Percentiles rank a stretch among this genome's conserved stretches.
These are phyloP conservation scores for Colletotrichum limetticola DNA, from an alignment of 2,329 filamentous ascomycete genomes.

Conservation along the genomic window DNA sequence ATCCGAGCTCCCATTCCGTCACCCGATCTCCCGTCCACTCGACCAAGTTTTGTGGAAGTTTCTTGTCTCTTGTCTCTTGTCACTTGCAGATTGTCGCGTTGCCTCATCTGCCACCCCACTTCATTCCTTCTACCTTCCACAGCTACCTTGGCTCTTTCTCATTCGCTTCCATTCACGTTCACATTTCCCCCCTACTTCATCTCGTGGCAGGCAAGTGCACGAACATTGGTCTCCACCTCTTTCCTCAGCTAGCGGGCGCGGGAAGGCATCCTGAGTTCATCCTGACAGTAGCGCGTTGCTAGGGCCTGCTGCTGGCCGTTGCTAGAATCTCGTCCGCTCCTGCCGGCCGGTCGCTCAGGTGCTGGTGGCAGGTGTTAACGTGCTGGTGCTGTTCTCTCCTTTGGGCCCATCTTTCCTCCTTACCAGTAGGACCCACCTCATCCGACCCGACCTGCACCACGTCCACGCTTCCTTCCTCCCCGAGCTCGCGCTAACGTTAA, in stretches of 20 bases:
- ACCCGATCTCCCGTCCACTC: not conserved
- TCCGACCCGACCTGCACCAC: conserved; percentile 9
- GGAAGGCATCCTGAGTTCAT: conserved; percentile 8
- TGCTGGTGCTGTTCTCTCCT: conserved; percentile 28
- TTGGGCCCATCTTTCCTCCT: conserved; percentile 23
- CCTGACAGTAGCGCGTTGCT: not conserved
- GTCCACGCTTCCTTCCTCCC: not conserved
- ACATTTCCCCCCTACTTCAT: not conserved
- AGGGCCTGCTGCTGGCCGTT: not conserved
- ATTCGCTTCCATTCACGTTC: not conserved
- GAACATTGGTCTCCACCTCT: not conserved
- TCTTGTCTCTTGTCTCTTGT: conserved; percentile 1
- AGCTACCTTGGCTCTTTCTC: not conserved
- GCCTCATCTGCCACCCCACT: not conserved
- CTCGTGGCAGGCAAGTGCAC: not conserved
- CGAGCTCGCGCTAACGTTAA: not conserved
- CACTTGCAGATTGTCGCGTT: not conserved
- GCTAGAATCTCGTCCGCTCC: not conserved
- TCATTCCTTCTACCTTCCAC: not conserved
- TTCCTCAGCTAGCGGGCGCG: not conserved
- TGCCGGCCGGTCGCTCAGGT: not conserved
- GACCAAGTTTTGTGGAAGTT: not conserved
- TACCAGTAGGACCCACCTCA: too few species aligned
- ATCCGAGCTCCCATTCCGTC: not conserved
- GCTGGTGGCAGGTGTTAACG: not conserved